Percentiles rank a stretch among this genome's conserved stretches.
Conservation (phyloP, 805 yeast species). For the Candida mattraensis region DNA sequence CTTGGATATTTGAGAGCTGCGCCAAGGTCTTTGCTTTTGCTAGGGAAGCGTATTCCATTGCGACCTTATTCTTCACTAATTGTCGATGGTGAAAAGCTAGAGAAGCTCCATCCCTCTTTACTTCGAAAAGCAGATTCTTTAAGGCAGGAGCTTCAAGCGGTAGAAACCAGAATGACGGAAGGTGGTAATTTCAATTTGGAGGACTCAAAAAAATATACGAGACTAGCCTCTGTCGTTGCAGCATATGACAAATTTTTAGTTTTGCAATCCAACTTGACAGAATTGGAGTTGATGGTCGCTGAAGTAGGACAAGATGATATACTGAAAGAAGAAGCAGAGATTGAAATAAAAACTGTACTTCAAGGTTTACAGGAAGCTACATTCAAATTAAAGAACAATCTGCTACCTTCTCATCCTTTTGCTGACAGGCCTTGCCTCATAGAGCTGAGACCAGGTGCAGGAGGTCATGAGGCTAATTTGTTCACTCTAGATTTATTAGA, state of each 20-base stretch:
- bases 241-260: slow-evolving; percentile 39
- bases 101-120: slow-evolving; percentile 47
- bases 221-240: slow-evolving; percentile 44
- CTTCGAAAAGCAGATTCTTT: slow-evolving; percentile 46
- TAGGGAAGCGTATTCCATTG: too few species aligned
- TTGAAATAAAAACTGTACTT: slow-evolving; percentile 48
- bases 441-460: slow-evolving; percentile 93
- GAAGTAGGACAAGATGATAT: slow-evolving; percentile 43
- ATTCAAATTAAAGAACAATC: slow-evolving; percentile 47
- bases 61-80: slow-evolving; percentile 3
- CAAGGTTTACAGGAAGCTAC: slow-evolving; percentile 48
- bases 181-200: slow-evolving; percentile 45
- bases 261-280: slow-evolving; percentile 33
- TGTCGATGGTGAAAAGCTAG: slow-evolving; percentile 11
- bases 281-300: slow-evolving; percentile 33
- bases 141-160: slow-evolving; percentile 38
- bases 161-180: slow-evolving; percentile 43
- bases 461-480: slow-evolving; percentile 90
- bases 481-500: slow-evolving; percentile 77
- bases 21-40: too few species aligned
- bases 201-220: slow-evolving; percentile 49
- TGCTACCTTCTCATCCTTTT: slow-evolving; percentile 77
- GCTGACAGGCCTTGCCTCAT: slow-evolving; percentile 74
- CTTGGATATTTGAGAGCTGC: too few species aligned
- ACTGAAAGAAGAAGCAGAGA: slow-evolving; percentile 57